Evolutionary conservation across 345 rosid genomes (phyloP).

Genomic region (Euclidium syriacum): DNA sequence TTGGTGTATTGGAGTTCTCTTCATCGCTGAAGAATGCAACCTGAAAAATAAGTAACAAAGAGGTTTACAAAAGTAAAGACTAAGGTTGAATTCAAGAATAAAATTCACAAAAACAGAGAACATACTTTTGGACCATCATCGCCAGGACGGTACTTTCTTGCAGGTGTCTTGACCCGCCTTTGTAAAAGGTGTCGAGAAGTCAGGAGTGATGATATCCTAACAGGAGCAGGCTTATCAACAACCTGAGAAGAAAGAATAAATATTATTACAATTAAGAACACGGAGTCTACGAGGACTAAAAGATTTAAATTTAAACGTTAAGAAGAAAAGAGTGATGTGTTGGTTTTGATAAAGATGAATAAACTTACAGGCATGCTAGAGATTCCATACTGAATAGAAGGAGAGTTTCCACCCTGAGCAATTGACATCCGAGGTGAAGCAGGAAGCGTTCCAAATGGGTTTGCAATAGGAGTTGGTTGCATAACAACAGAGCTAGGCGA

Average conservation of each 20-base stretch:
- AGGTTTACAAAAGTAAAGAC: not conserved
- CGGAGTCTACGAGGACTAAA: not conserved
- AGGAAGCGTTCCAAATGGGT: slow-evolving; percentile 93
- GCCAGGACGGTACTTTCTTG: slow-evolving; percentile 71
- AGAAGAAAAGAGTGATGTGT: not conserved
- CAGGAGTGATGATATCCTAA: slow-evolving; percentile 69
- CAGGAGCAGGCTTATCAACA: slow-evolving; percentile 73
- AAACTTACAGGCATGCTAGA: slow-evolving; percentile 76
- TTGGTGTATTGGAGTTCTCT: slow-evolving; percentile 72
- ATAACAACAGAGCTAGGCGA: slow-evolving; percentile 38
- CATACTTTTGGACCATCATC: slow-evolving; percentile 67
- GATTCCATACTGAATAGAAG: slow-evolving; percentile 86
- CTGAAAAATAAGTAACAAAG: slow-evolving; percentile 38
- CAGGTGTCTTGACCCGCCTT: slow-evolving; percentile 64
- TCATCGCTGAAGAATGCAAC: slow-evolving; percentile 84
- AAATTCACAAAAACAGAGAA: not conserved
- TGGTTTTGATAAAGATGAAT: not conserved
- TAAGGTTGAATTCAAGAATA: not conserved
- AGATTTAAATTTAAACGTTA: not conserved
- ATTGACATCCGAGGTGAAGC: slow-evolving; percentile 84
- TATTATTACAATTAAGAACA: not conserved
- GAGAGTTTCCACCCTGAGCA: slow-evolving; percentile 65
- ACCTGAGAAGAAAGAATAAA: slow-evolving; percentile 42
- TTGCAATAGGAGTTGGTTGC: slow-evolving; percentile 52
- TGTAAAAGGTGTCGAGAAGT: slow-evolving; percentile 78